These are phyloP conservation scores for Coix lacrymajobi DNA, from an alignment of 176 grass and related monocot species.

Conservation along the genomic window DNA sequence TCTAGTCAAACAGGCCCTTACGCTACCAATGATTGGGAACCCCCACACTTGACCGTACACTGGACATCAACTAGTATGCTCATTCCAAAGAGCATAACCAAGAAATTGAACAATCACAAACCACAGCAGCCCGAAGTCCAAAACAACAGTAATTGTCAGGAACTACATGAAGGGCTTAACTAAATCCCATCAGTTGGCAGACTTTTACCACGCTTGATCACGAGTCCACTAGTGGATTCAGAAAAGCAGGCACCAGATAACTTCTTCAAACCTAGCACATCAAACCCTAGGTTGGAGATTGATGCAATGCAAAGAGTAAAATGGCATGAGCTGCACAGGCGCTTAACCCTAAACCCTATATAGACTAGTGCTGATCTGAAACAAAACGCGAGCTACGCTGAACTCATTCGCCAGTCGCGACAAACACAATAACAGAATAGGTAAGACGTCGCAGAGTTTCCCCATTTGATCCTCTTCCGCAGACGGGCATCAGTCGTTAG, in stretches of 20 bases:
- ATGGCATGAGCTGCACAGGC: not conserved
- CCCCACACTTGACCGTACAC: not conserved
- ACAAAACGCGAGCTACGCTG: not conserved
- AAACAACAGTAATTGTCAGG: not conserved
- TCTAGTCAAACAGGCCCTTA: not conserved
- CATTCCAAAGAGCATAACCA: not conserved
- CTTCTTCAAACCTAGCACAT: not conserved
- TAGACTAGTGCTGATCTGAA: not conserved
- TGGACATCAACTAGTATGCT: not conserved
- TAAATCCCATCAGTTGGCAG: not conserved
- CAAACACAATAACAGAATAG: not conserved
- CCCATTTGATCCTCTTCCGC: not conserved
- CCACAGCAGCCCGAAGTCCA: not conserved
- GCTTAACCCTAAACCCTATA: not conserved
- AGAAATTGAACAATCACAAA: not conserved
- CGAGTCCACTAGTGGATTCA: not conserved
- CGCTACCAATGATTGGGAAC: not conserved
- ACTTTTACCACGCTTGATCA: not conserved
- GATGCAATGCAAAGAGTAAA: not conserved
- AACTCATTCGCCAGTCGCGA: not conserved
- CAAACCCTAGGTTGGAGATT: slow-evolving; percentile 20
- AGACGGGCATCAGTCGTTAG: not conserved
- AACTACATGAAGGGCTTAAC: not conserved
- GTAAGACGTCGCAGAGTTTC: not conserved
- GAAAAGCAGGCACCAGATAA: not conserved